Percentiles rank a stretch among this genome's conserved stretches.
Evolutionary conservation across 2,329 filamentous ascomycete species (phyloP).

Genomic region (Aspergillus pseudotamarii): DNA sequence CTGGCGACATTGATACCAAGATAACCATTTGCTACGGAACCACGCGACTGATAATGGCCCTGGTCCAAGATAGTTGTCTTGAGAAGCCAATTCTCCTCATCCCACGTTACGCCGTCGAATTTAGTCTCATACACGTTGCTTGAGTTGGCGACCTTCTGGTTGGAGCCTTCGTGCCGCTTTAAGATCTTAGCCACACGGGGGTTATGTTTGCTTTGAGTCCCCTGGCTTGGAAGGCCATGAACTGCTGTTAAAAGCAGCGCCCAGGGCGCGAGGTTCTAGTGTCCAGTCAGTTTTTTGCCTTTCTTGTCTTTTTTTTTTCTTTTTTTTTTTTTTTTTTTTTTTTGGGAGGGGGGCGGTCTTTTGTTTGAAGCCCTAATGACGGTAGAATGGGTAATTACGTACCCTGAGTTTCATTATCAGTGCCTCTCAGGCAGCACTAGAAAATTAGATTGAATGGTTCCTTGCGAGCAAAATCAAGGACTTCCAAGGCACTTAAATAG

Average conservation of each 20-base stretch:
- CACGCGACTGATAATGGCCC: conserved; percentile 63
- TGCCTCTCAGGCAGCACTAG: background rate
- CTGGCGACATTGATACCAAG: conserved; percentile 65
- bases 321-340: too few species aligned
- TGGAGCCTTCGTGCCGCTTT: conserved; percentile 20
- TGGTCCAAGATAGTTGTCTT: conserved; percentile 57
- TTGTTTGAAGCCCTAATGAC: background rate
- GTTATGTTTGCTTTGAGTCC: background rate
- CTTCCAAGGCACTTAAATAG: background rate
- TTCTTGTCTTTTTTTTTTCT: too few species aligned
- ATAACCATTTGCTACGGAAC: conserved; percentile 66
- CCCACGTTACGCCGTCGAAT: conserved; percentile 60
- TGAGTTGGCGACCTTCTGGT: conserved; percentile 12
- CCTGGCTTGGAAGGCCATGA: background rate
- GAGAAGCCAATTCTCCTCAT: conserved; percentile 60
- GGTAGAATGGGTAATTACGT: background rate
- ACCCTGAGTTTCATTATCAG: conserved; percentile 21
- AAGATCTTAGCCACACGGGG: conserved; percentile 25
- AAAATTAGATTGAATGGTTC: background rate
- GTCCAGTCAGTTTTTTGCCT: background rate
- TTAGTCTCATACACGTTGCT: conserved; percentile 49
- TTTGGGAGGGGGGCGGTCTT: too few species aligned
- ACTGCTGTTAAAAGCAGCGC: conserved; percentile 12
- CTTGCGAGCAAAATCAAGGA: background rate
- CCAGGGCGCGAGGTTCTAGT: conserved; percentile 12